Evolutionary conservation across 495 filamentous ascomycete genomes (phyloP), one percentile per base, ranked within the genome.

Genomic region (Tuber calosporum): DNA sequence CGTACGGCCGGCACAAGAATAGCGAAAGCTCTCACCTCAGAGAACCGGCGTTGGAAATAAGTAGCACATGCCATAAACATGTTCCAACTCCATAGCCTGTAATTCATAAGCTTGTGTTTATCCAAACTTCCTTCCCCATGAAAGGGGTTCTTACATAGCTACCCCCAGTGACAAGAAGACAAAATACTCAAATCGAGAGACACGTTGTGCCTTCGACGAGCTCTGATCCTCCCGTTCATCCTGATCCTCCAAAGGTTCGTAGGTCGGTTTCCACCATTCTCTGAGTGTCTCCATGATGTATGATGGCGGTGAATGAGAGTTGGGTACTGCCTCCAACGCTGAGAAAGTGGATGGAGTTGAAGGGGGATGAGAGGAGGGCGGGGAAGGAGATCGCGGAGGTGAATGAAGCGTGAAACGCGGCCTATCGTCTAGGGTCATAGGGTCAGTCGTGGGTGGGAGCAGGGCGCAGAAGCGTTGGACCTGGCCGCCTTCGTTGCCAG

Each of bases 21-120:
- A 26, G 19, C 34, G 26, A 41, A 39, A 69, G 34, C 37, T 53
- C 72, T 6, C 43, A 77, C 85, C 58, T 86, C 87, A 62, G 85
- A 82, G 82, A 99, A 97, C 73, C 96, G 93, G 69, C 83, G 85
- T 80, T 94, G 89, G 85, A 99, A 97, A 85, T 97, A 97, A 11
- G 94, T 92, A 19, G 92, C 92, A 13, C 94, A 93, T 26, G 96
- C 95, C 74, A 99, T 88, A 84, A 98, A 97, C 94, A 97, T 97
- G 85, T 97, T 98, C 94, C 94, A 97, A 71, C 74, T 74, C 70
- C 53, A 78, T 17, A 73, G 77, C 78, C 70, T 82, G 36, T 39
- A 62, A 42, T 40, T 72, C 36, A 72, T 79, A 69, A 74, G 78
- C 41, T 75, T 68, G 68, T n/a, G 67, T 62, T 30, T 30, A 66